A percentile compares a stretch with the other conserved stretches of the same genome.
phyloP scores from a whole-genome alignment of 805 yeast genomes.

The Nakazawaea ambrosiae region DNA sequence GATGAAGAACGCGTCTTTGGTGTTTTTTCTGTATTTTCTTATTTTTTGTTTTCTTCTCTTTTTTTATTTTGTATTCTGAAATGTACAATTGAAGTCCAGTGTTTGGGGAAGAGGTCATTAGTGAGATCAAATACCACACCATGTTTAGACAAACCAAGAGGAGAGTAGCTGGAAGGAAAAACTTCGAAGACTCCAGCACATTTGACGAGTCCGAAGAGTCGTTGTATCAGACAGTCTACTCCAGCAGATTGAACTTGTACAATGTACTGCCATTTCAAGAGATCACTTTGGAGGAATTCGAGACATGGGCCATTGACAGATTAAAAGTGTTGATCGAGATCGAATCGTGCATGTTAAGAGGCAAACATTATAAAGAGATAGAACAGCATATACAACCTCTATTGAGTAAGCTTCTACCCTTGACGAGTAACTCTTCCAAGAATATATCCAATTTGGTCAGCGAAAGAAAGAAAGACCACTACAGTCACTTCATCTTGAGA shows the following conservation, averaged over 20 bases:
- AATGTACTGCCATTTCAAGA: constrained; percentile 73
- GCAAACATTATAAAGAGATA: constrained; percentile 56
- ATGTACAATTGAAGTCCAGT: no score
- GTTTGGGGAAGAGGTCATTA: no score
- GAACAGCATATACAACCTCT: constrained; percentile 61
- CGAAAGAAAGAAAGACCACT: constrained; percentile 84
- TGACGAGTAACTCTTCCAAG: constrained; percentile 33
- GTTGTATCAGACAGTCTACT: constrained; percentile 35
- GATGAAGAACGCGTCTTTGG: no score
- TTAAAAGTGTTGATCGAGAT: constrained; percentile 77
- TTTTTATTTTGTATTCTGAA: no score
- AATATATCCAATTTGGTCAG: constrained; percentile 32
- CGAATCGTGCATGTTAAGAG: constrained; percentile 65
- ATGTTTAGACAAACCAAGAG: constrained; percentile 75
- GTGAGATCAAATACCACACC: no score
- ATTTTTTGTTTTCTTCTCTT: no score
- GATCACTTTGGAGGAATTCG: constrained; percentile 88
- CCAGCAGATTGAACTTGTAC: constrained; percentile 68
- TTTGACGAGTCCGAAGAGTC: constrained; percentile 25
- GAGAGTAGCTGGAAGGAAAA: constrained; percentile 66
- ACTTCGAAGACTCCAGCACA: constrained; percentile 37
- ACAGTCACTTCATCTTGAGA: constrained; percentile 82
- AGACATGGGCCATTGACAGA: constrained; percentile 92
- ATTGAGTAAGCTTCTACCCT: constrained; percentile 58
- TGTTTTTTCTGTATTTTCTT: no score